Conservation (phyloP, 2,329 filamentous ascomycete species). For the Talaromyces rugulosus region DNA sequence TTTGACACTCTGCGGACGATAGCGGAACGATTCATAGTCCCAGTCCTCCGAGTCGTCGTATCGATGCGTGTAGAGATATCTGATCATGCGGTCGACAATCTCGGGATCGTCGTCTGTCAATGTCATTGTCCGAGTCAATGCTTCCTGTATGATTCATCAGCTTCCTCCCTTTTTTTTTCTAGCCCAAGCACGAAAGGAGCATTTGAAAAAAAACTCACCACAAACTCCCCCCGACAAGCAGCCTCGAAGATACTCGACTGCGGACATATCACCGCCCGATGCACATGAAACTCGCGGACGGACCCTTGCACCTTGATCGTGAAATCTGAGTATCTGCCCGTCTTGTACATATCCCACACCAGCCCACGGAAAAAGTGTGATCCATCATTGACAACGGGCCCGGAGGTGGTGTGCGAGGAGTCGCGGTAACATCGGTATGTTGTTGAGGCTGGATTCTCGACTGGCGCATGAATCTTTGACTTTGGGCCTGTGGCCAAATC, state of each 20-base stretch:
- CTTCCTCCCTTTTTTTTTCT: background rate
- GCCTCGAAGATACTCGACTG: conserved; percentile 14
- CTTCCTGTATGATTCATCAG: conserved; percentile 8
- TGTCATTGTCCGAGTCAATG: conserved; percentile 10
- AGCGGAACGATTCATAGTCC: conserved; percentile 1
- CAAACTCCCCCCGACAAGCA: conserved; percentile 15
- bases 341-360: conserved; percentile 11
- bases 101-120: conserved; percentile 14
- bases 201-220: conserved; percentile 3
- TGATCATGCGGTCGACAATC: conserved; percentile 14
- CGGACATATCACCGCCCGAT: conserved; percentile 15
- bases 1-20: conserved; percentile 2
- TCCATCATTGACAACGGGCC: conserved; percentile 1
- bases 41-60: conserved; percentile 14
- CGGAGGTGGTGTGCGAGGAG: background rate
- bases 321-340: conserved; percentile 14
- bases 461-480: background rate
- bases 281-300: conserved; percentile 12
- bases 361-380: conserved; percentile 8
- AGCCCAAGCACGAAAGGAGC: background rate
- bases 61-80: conserved; percentile 14
- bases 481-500: background rate
- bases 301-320: conserved; percentile 11
- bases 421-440: background rate
- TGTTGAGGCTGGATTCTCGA: background rate